A percentile compares a stretch with the other conserved stretches of the same genome.
These are phyloP conservation scores for Macrotyloma uniflorum DNA, from an alignment of 306 rosid genomes.

Conservation along the genomic window DNA sequence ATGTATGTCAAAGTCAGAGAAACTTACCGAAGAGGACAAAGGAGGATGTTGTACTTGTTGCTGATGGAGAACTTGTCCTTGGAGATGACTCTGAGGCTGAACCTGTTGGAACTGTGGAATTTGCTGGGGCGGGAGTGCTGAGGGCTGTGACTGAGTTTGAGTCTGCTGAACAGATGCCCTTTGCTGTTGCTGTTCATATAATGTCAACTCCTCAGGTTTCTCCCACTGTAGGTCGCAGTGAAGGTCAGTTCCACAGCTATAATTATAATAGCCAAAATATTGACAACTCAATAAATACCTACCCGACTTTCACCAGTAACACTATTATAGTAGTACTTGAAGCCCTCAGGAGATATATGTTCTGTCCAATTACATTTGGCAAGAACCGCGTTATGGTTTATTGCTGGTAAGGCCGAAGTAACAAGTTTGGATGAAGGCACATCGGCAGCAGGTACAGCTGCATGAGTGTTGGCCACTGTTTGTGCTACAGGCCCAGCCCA, in stretches of 20 bases:
- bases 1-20: constrained; percentile 9
- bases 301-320: constrained; percentile 93
- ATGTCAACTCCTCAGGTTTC: constrained; percentile 79
- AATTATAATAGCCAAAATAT: constrained; percentile 8
- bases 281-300: constrained; percentile 38
- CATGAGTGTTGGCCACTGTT: constrained; percentile 46
- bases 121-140: constrained; percentile 57
- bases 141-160: constrained; percentile 60
- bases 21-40: constrained; percentile 57
- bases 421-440: constrained; percentile 63
- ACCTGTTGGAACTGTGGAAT: constrained; percentile 61
- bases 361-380: constrained; percentile 87
- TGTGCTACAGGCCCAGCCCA: constrained; percentile 66
- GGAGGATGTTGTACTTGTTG: constrained; percentile 67
- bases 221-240: constrained; percentile 72
- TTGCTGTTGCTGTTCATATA: constrained; percentile 71
- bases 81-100: constrained; percentile 65
- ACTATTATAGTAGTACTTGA: constrained; percentile 84
- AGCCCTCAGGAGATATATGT: constrained; percentile 92
- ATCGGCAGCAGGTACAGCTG: constrained; percentile 53
- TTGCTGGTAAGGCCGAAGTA: constrained; percentile 48
- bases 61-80: constrained; percentile 57
- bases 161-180: constrained; percentile 62
- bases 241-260: constrained; percentile 36
- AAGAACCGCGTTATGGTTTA: constrained; percentile 50